Base-by-base conservation (phyloP, 306 rosid genomes). In the Vigna unguiculata region DNA sequence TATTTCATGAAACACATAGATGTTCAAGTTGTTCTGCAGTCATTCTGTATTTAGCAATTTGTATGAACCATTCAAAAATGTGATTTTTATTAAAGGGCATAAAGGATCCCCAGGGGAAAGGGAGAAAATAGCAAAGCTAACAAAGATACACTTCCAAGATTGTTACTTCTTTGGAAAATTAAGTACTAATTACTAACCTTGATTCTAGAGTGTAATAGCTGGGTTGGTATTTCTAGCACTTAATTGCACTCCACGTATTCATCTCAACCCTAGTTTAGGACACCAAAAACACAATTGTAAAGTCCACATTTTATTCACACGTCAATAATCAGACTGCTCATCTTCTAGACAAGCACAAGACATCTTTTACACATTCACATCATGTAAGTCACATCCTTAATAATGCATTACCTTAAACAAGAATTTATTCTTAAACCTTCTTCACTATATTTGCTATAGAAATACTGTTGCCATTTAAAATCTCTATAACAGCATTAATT, bases 201-300 rank as follows among this genome's bases (percentile, higher is more conserved):
- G 78, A 65, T 60, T 48, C 60, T 59, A 74, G 60, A 17, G 22
- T 60, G 48, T 7, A 46, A 74, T 59, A 74, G 70, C 36, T 46
- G 71, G 60, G 59, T 74, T 46, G 48, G 21, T 36, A 74, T 28
- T 61, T 60, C 17, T 74, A 60, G 70, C 51, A 46, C 70, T 28
- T 30, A 62, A 30, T 45, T 75, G 30, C 70, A 60, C 34, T 48
- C 63, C 62, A 30, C 7, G 20, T 20, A 48, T 45, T 75, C 79
- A 61, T 52, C 49, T 53, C 74, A 64, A 64, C 51, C 76, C 46
- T 55, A 79, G 68, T 15, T 61, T 57, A 62, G 68, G 54, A 63
- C 78, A 70, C 40, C 20, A 61, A 71, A 70, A 60, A 48, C 55
- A 59, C 65, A 36, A 32, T 21, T 25, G 48, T 58, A 69, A 36